Evolutionary conservation across 768 basidiomycete species (phyloP), one percentile per base, ranked within the genome.

Genomic region (Pleurotus ostreatus): DNA sequence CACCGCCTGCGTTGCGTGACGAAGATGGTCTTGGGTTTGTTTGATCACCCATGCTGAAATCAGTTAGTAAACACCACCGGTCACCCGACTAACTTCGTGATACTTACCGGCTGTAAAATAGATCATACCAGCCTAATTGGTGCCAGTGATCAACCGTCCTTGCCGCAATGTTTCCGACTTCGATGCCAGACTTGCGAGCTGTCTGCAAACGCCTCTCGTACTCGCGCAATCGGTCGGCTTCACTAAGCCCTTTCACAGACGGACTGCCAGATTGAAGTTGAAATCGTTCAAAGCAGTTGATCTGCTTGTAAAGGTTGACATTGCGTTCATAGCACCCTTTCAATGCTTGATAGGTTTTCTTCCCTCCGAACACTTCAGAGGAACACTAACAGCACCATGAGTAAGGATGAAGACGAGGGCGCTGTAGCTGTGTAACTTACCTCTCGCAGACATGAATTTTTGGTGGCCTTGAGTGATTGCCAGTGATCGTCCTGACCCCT

Each of bases 301-400:
- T 88, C 67, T 91, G 88, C 69, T 88, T 90, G 78, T 90, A 92
- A 13, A 89, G 71, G 61, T 89, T 90, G 61, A 92, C 88, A 61
- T 90, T 91, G 63, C 89, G 87, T 65, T 92, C 88, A 60, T 89
- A 92, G 63, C 89, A 91, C 18, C 89, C 88, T 71, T 92, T 92
- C 55, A 92, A 77, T 0, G 89, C 89, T 64, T 90, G 88, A 59
- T 89, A 91, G 12, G 88, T 88, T 68, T 92, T 92, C 70, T 88
- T 87, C 51, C 81, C 79, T 2, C 78, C 83, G 61, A 89, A 92
- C 5, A 91, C 83, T 55, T 88, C 81, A 22, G 70, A 58, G 0
- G 89, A 84, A 62, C 88, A 90, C 89, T 92, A 62, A 15, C 45
- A 15, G 20, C 13, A 37, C 23, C 23, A 37, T 34, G 54, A 11